Base-by-base conservation (phyloP, 495 filamentous ascomycete genomes). In the Poronia punctata region DNA sequence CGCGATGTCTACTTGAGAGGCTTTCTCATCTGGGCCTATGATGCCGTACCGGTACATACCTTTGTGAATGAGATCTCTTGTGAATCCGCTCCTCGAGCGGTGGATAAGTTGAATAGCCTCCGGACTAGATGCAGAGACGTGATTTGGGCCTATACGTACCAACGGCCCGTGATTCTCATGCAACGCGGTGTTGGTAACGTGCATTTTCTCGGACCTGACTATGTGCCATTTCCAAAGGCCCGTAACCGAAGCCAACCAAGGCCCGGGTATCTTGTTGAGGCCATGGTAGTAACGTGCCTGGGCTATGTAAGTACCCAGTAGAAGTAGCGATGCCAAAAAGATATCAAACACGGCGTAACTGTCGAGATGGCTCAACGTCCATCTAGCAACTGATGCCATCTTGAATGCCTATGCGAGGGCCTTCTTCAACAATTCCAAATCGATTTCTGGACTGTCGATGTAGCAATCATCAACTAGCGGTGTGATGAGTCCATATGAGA, bases 1-100 rank as follows among this genome's bases (percentile, higher is more conserved):
- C 0, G 63, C 62, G 3, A 80, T 59, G 45, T 80, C 62, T 3
- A 76, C 46, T 11, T 9, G 21, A 11, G 26, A 14, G 7, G 35
- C 25, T 23, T 30, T 30, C 27, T 17, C 21, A 38, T 38, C 1
- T 15, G 21, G 23, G 35, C 21, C 35, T 38, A 20, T 38, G 15
- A 19, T 12, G 15, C 9, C 5, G 15, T 27, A 7, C 4, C 4
- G 16, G 15, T 26, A 11, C 15, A 11, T 7, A 41, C 38, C 38
- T 41, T 41, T 1, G 21, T 2, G n/a, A n/a, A n/a, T n/a, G n/a
- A n/a, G n/a, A n/a, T n/a, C n/a, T n/a, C n/a, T n/a, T n/a, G n/a
- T n/a, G 12, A 47, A 51, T 7, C 35, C 43, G 17, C 38, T 32
- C 15, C 43, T 31, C 2, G 37, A 49, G 11, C 18, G 27, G 19